Percentiles rank a stretch among this genome's conserved stretches.
These are phyloP conservation scores for Cyclotella choctawhatcheeana DNA, from an alignment of 108 stramenopile species.

Conservation along the genomic window DNA sequence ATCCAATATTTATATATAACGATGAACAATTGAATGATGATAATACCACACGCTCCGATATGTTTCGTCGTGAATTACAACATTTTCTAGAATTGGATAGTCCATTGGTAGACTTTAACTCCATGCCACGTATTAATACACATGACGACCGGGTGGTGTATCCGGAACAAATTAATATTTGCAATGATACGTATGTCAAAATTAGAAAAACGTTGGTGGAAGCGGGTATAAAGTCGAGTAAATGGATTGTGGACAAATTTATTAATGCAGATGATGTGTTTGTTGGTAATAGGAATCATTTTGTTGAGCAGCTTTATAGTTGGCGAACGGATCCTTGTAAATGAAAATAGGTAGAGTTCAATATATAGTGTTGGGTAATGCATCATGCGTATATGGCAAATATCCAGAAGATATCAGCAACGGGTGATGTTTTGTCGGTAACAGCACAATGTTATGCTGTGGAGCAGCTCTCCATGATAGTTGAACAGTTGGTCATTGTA, in stretches of 20 bases:
- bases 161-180: conserved; percentile 57
- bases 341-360: neutral
- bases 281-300: conserved; percentile 44
- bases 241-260: conserved; percentile 52
- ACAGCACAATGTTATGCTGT: no score
- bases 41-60: conserved; percentile 26
- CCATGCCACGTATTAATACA: conserved; percentile 41
- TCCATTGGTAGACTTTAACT: conserved; percentile 31
- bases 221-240: conserved; percentile 28
- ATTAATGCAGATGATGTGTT: conserved; percentile 44
- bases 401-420: no score
- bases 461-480: no score
- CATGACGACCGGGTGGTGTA: conserved; percentile 25
- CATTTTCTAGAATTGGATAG: conserved; percentile 37
- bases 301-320: conserved; percentile 22
- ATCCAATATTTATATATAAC: conserved; percentile 54
- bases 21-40: conserved; percentile 54
- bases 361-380: no score
- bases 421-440: no score
- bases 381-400: no score
- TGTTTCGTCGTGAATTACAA: conserved; percentile 45
- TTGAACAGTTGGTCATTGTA: no score
- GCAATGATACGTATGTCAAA: conserved; percentile 23
- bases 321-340: conserved; percentile 34
- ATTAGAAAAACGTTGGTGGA: conserved; percentile 28